Evolutionary conservation across 1,139 yeast species (phyloP).

Genomic region (Blastobotrys apis): DNA sequence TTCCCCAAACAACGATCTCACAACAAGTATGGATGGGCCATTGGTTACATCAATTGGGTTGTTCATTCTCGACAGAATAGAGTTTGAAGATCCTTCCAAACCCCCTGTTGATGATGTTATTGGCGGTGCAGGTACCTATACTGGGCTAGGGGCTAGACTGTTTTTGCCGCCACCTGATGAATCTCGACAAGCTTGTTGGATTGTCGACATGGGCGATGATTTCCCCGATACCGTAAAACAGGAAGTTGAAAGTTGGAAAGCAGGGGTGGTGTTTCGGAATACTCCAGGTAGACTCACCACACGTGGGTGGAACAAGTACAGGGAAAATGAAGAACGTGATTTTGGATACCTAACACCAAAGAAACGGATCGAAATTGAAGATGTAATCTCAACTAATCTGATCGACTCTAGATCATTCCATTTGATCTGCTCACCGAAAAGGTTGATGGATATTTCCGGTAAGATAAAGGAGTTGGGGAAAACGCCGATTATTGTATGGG

Average conservation of each 20-base stretch:
- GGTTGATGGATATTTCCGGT: slow-evolving; percentile 49
- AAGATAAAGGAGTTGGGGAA: slow-evolving; percentile 26
- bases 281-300: slow-evolving; percentile 60
- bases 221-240: slow-evolving; percentile 52
- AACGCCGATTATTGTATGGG: slow-evolving; percentile 53
- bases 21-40: slow-evolving; percentile 10
- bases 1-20: no score
- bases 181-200: slow-evolving; percentile 51
- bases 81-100: slow-evolving; percentile 44
- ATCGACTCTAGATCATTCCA: slow-evolving; percentile 53
- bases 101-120: slow-evolving; percentile 51
- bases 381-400: slow-evolving; percentile 45
- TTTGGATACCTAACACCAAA: slow-evolving; percentile 61
- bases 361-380: slow-evolving; percentile 57
- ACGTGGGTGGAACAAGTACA: slow-evolving; percentile 75
- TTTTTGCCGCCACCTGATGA: slow-evolving; percentile 40
- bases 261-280: slow-evolving; percentile 54
- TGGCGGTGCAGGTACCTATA: slow-evolving; percentile 91
- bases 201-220: slow-evolving; percentile 76
- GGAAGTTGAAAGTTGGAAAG: slow-evolving; percentile 55
- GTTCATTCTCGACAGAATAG: slow-evolving; percentile 89
- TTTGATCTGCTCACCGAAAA: slow-evolving; percentile 65
- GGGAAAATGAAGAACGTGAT: slow-evolving; percentile 49
- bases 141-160: slow-evolving; percentile 70
- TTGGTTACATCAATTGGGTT: slow-evolving; percentile 67